Conservation (phyloP, 352 stramenopile genomes). For the Globisporangium camurandrum region DNA sequence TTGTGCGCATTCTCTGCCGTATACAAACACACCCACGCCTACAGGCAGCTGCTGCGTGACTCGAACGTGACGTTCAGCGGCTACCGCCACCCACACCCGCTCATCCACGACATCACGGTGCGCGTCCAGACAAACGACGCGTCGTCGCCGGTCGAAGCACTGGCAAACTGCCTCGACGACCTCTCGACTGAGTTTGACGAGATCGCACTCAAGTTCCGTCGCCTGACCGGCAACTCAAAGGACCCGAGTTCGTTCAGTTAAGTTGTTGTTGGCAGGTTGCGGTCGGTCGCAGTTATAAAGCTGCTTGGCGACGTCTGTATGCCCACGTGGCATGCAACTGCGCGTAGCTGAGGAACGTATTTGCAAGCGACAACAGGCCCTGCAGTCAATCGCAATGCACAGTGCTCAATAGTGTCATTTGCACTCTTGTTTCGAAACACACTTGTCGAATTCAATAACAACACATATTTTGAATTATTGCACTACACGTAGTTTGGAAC, state of each 20-base stretch:
- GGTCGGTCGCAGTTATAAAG: too few relatives aligned
- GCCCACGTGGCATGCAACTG: too few relatives aligned
- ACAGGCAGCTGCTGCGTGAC: constrained; percentile 83
- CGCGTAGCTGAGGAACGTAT: neutral
- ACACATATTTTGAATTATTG: too few relatives aligned
- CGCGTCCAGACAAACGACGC: constrained; percentile 90
- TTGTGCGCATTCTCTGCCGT: too few relatives aligned
- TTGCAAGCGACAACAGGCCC: neutral
- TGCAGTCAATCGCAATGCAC: neutral
- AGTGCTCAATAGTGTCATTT: neutral
- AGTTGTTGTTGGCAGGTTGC: too few relatives aligned
- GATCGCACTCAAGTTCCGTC: constrained; percentile 78
- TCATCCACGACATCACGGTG: constrained; percentile 94
- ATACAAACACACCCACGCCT: neutral
- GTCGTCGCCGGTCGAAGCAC: constrained; percentile 72
- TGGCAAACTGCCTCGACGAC: constrained; percentile 79
- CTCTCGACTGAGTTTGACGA: constrained; percentile 85
- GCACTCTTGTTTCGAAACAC: too few relatives aligned
- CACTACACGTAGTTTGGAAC: constrained; percentile 15
- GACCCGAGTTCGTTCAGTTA: constrained; percentile 80
- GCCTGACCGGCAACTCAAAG: constrained; percentile 77
- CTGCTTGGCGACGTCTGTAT: too few relatives aligned
- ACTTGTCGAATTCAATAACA: too few relatives aligned
- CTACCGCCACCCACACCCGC: constrained; percentile 95
- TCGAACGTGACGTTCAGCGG: constrained; percentile 89